Percentiles rank a stretch among this genome's conserved stretches.
Evolutionary conservation across 164 flowering plant genomes (phyloP).

Genomic region (Paratinospora sagittata): DNA sequence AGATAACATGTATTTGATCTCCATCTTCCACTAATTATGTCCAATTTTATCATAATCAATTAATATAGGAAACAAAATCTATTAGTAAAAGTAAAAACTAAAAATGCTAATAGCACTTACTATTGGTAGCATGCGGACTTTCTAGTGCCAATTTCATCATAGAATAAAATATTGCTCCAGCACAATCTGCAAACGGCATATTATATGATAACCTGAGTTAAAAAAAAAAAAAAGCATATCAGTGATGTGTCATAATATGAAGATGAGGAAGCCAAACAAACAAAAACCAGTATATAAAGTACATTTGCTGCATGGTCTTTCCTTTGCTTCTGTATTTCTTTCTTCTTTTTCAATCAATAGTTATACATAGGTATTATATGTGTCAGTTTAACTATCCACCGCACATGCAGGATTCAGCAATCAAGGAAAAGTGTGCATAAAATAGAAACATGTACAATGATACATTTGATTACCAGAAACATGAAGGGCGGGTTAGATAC

Average conservation of each 20-base stretch:
- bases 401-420: background rate
- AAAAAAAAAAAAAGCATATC: background rate
- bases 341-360: too few relatives aligned
- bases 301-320: too few relatives aligned
- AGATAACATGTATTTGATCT: too few relatives aligned
- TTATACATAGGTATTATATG: too few relatives aligned
- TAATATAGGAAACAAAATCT: background rate
- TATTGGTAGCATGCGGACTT: constrained; percentile 39
- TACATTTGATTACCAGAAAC: too few relatives aligned
- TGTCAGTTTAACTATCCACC: too few relatives aligned
- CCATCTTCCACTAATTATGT: too few relatives aligned
- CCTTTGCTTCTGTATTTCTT: too few relatives aligned
- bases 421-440: background rate
- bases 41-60: background rate
- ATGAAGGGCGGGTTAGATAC: too few relatives aligned
- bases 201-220: constrained; percentile 71
- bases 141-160: constrained; percentile 72
- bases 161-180: constrained; percentile 80
- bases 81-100: background rate
- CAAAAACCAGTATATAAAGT: background rate
- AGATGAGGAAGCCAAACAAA: background rate
- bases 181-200: constrained; percentile 63
- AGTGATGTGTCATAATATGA: background rate
- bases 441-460: too few relatives aligned
- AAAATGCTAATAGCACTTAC: constrained; percentile 26